Base-by-base conservation (phyloP, 73 alveolate genomes). In the Blepharisma stoltei region DNA sequence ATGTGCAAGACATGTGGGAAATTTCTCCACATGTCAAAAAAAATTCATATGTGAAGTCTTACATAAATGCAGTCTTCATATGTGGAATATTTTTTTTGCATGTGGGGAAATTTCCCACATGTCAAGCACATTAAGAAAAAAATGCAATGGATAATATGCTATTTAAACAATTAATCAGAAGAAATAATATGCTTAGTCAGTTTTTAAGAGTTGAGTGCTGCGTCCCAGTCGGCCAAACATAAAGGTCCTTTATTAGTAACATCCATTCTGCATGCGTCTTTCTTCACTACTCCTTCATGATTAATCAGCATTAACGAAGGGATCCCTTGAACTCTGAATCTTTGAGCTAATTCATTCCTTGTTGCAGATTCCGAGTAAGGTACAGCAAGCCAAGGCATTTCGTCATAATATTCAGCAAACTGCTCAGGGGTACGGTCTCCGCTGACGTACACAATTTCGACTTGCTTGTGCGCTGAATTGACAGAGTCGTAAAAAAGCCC, bases 351-450 rank as follows among this genome's bases (percentile, higher is more conserved):
- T 11, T 8, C 46, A 37, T 54, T 77, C 53, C 77, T 80, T 43
- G 84, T 78, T 48, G 83, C 82, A 38, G 55, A 80, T 44, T 88
- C 96, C 25, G 79, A 55, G 54, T 67, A 90, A 38, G 93, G 93
- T 6, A 94, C 73, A 0, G 97, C 95, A 38, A 90, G 85, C 97
- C 96, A 94, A 44, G 98, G 97, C 91, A 90, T 86, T 73, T 84
- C 79, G 20, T 67, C 70, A 60, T 71, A 83, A 73, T 91, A 94
- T 79, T 83, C 80, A 48, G 84, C 82, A 80, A 84, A 94, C 71
- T 87, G 85, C n/a, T 85, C 95, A 76, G 82, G 90, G 75, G 83
- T 83, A 69, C 92, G 85, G 67, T 94, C 98, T 8, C 82, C 81
- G 14, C 97, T 84, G 60, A 88, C 82, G 67, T 78, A 91, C 6